Base-by-base conservation (phyloP, 345 rosid species). In the Rhodomyrtus tomentosa region DNA sequence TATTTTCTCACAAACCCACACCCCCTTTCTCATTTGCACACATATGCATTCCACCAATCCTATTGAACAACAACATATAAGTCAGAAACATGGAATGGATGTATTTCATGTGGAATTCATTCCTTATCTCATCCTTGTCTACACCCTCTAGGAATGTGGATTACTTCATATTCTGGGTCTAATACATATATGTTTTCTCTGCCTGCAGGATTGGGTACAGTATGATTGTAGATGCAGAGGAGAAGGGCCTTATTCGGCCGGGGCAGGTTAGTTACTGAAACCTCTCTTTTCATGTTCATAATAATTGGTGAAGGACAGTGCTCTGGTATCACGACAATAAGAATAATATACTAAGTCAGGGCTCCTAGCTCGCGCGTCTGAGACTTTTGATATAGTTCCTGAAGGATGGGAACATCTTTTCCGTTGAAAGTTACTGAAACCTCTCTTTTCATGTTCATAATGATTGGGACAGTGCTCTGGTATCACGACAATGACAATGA, bases 151-250 rank as follows among this genome's bases (percentile, higher is more conserved):
- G 59, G 42, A 38, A 82, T 54, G 2, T 38, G 49, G 49, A 54
- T 29, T 42, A 82, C 45, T 68, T 68, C 79, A 18, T 40, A 49
- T 20, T 3, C 29, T 48, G 55, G 3, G 1, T 22, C 29, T 58
- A 12, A 68, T 21, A 50, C 0, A 22, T n/a, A 48, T 22, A 68
- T 68, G 45, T 68, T 68, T 42, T 59, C 20, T 38, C 50, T 54
- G 24, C 48, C 74, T 90, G 76, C 54, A 94, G 97, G 90, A 93
- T 93, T 88, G 98, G 95, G n/a, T 91, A 92, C 74, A 93, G 98
- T 84, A 94, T 94, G 98, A 92, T 94, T 50, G 53, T 85, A 81
- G 98, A 93, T 91, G 98, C 98, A 84, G 98, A 92, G 89, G 94
- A 91, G 88, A 88, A 93, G 87, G 95, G 94, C 72, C 93, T 92